Base-by-base conservation (phyloP, 202 grass and related monocot genomes). In the Alloteropsis angusta region DNA sequence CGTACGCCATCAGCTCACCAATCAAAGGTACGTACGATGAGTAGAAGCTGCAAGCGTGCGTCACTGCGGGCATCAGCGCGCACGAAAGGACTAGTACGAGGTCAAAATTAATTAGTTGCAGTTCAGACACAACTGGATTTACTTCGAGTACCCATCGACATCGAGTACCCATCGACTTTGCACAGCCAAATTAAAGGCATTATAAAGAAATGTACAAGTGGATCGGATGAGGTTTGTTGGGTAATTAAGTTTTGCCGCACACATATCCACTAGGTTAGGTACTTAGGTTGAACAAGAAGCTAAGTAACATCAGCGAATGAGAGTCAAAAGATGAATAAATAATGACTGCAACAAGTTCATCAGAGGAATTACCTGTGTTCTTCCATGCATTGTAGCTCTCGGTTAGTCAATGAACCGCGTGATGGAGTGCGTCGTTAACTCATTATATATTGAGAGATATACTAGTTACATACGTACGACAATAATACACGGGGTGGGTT, bases 51-150 rank as follows among this genome's bases (percentile, higher is more conserved):
- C n/a, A n/a, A 55, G 23, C 14, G 37, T 5, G 16, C 75, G 82
- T 85, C 82, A 72, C 46, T 72, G 65, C 35, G 0, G 56, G 36
- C 74, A 46, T 71, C 65, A 62, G 15, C 41, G 42, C 55, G 74
- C 82, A 60, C 34, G 13, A 9, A 9, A 0, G 5, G 18, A 17
- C 0, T 7, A 8, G 43, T n/a, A 49, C 5, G 16, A 42, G 45
- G 52, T 80, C 77, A 59, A 39, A 15, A 9, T 18, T n/a, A n/a
- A 15, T 35, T 13, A 21, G 34, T 39, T 81, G 66, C 42, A 48
- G 28, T 71, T 71, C 42, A 19, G 41, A 60, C 18, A 21, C 3
- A 72, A 39, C 11, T 23, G 22, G 26, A n/a, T n/a, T n/a, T n/a
- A n/a, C n/a, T n/a, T n/a, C n/a, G n/a, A n/a, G n/a, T n/a, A n/a